Evolutionary conservation across 768 basidiomycete genomes (phyloP), one percentile per base, ranked within the genome.

Genomic region (Amanita muscaria): DNA sequence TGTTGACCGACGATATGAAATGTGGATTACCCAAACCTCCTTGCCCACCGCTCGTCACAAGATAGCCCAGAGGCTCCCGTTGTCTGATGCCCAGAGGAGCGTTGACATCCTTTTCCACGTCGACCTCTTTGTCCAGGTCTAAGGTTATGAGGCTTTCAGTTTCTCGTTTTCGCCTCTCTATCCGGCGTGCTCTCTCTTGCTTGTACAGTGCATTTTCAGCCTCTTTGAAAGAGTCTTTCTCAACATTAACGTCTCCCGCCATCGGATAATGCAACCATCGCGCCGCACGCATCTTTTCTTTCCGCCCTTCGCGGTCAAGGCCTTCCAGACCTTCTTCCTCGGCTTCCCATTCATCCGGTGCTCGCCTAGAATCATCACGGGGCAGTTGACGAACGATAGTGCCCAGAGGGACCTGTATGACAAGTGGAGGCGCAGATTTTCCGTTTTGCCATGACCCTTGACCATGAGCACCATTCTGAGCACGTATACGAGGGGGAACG

Each of bases 21-120:
- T 87, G 79, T 0, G 94, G 89, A 56, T 98, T 98, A 2, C 94
- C 94, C 8, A 84, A 55, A 0, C 94, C 94, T 2, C 89, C 88
- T 7, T 53, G 44, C 0, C 94, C 94, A 3, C 94, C 94, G 5
- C 72, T 54, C 1, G 86, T 81, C 35, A 94, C 58, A 23, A 92
- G 67, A 37, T 80, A 75, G 0, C 83, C 84, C 2, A 77, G 52
- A 10, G 68, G 62, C 42, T 76, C 73, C 3, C 64, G 65, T 38
- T 70, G 71, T 3, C 73, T 73, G 3, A 67, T 65, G 4, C 84
- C 84, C 1, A 87, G 70, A 0, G 86, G 83, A 0, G 80, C 77
- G 47, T 83, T 73, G 10, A 67, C 64, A 3, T 68, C 57, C 24
- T 65, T 66, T 47, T 68, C 62, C 3, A 61, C 51, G n/a, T 58